Evolutionary conservation across 164 flowering plant species (phyloP).

Genomic region (Paratinospora sagittata): DNA sequence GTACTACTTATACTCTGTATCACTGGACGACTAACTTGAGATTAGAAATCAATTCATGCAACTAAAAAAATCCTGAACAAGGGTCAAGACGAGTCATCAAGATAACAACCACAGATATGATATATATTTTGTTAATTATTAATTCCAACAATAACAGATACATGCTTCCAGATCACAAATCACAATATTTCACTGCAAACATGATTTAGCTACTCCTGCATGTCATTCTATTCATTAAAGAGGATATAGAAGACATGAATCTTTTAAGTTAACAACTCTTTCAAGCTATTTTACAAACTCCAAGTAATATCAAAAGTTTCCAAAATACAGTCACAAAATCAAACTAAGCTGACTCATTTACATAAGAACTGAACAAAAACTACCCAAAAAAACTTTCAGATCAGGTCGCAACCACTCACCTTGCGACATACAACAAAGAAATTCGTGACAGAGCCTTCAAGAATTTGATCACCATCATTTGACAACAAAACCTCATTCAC

Average conservation of each 20-base stretch:
- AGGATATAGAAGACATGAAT: too few relatives aligned
- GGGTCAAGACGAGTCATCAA: too few relatives aligned
- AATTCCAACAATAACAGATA: too few relatives aligned
- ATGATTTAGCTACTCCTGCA: too few relatives aligned
- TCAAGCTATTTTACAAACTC: neutral
- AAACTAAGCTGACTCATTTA: neutral
- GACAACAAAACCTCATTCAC: slow-evolving; percentile 79
- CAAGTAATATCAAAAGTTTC: neutral
- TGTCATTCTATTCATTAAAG: too few relatives aligned
- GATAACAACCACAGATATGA: too few relatives aligned
- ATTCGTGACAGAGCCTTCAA: slow-evolving; percentile 77
- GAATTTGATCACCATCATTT: slow-evolving; percentile 73
- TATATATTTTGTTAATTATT: too few relatives aligned
- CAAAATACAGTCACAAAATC: neutral
- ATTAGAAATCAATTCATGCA: neutral
- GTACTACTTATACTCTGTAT: too few relatives aligned
- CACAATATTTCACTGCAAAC: too few relatives aligned
- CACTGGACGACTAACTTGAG: too few relatives aligned
- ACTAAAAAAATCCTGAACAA: neutral
- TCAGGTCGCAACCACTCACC: slow-evolving; percentile 32
- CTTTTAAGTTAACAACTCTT: neutral
- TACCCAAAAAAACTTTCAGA: neutral
- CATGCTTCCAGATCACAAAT: too few relatives aligned
- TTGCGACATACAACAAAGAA: slow-evolving; percentile 66
- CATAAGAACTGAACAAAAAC: neutral